Base-by-base conservation (phyloP, 2,329 filamentous ascomycete species). In the Diaporthe caulivora region DNA sequence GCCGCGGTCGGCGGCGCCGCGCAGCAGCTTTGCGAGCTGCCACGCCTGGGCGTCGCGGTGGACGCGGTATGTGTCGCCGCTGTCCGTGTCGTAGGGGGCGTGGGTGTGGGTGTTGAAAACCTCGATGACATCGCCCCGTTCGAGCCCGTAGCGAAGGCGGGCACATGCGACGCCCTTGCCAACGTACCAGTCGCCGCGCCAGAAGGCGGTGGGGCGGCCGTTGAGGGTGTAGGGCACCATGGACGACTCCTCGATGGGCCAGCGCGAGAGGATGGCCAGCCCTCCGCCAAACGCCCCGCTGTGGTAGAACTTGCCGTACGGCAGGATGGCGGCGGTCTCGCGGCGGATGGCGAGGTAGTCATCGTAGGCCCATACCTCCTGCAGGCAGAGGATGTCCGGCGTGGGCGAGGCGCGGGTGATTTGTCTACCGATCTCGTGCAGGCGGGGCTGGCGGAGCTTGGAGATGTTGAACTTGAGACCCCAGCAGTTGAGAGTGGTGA, bases 401-500 rank as follows among this genome's bases (percentile, higher is more conserved):
- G 88, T 81, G 0, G 94, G 94, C 24, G 88, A 84, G 72, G 91
- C 87, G 54, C 87, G 83, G 76, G 94, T 93, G 76, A 98, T 89
- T 76, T 93, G 93, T 76, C 89, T 91, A 70, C 95, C 96, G 79
- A 98, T 98, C 82, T 97, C 94, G 40, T 88, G 84, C 67, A 98
- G 89, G 55, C 97, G 94, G 78, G 93, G 92, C 76, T 89, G 86
- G 77, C 95, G 94, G 77, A 94, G 90, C 77, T 92, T 92, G 68
- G 95, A 92, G 79, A 98, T 88, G 67, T 75, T 73, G 85, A 91
- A 95, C 80, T 97, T 96, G 75, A 98, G 91, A 68, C 97, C 97
- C 96, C 97, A 98, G 90, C 95, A 98, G 84, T 99, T 99, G 82
- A 98, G 90, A 6, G 94, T 97, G 77, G 98, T 86, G 77, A 98